Conservation (phyloP, 179 eudicot genomes). For the Heliamphora pulchella region DNA sequence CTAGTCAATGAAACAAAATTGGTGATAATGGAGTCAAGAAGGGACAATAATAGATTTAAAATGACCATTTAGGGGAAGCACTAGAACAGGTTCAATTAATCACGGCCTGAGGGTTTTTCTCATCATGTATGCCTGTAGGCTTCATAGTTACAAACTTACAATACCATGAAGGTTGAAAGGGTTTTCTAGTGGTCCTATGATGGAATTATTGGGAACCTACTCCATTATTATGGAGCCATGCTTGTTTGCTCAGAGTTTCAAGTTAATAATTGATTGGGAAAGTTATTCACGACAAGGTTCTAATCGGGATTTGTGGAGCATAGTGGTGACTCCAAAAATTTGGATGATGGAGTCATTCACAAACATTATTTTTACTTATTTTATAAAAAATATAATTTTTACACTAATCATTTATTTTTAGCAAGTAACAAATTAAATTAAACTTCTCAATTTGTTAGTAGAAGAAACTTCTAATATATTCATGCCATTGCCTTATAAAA, state of each 20-base stretch:
- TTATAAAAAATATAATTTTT: too few species aligned
- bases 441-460: too few species aligned
- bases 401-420: too few species aligned
- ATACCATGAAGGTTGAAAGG: not conserved
- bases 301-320: not conserved
- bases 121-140: not conserved
- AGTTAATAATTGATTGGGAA: not conserved
- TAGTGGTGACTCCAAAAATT: too few species aligned
- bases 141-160: not conserved
- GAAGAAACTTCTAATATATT: too few species aligned
- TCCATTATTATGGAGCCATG: not conserved
- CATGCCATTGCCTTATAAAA: too few species aligned
- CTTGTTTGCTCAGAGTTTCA: not conserved
- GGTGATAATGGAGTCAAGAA: constrained; percentile 1
- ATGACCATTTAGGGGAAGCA: not conserved
- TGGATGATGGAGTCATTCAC: too few species aligned
- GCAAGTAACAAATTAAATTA: too few species aligned
- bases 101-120: not conserved
- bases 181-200: not conserved
- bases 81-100: not conserved
- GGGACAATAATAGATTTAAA: not conserved
- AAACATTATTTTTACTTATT: too few species aligned
- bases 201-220: not conserved
- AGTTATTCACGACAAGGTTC: not conserved
- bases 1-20: not conserved